These are phyloP conservation scores for Cladophialophora bantiana DNA, from an alignment of 2,329 filamentous ascomycete species.

Conservation along the genomic window DNA sequence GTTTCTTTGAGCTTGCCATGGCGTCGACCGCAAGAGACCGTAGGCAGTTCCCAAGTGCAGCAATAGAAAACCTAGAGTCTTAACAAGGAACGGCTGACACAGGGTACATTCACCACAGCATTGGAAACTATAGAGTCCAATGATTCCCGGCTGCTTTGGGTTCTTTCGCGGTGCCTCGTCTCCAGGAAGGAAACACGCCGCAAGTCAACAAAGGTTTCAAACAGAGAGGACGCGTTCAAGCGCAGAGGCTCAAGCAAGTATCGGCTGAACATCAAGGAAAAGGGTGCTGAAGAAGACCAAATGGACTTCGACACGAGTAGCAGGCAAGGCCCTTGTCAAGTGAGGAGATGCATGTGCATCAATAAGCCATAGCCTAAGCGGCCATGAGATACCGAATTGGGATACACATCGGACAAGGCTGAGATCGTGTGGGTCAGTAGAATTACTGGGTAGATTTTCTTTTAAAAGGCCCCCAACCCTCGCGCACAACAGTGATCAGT, in stretches of 20 bases:
- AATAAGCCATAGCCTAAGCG: slow-evolving; percentile 30
- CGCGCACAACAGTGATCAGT: neutral
- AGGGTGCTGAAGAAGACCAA: slow-evolving; percentile 3
- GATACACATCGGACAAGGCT: slow-evolving; percentile 15
- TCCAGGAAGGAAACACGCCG: neutral
- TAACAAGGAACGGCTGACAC: slow-evolving; percentile 1
- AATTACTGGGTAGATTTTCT: too few species aligned
- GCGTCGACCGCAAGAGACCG: neutral
- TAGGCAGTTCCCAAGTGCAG: neutral
- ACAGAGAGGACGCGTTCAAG: slow-evolving; percentile 8
- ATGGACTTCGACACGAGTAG: neutral
- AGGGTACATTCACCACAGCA: slow-evolving; percentile 1
- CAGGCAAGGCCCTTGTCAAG: slow-evolving; percentile 4
- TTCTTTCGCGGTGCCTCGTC: neutral
- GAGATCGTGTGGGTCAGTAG: neutral
- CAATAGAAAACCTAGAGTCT: neutral
- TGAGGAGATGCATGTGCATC: slow-evolving; percentile 17
- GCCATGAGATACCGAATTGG: slow-evolving; percentile 23
- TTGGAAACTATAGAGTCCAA: neutral
- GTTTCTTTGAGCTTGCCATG: slow-evolving; percentile 19
- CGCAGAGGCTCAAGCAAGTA: slow-evolving; percentile 10
- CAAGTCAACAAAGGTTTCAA: slow-evolving; percentile 10
- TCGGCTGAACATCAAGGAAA: slow-evolving; percentile 14
- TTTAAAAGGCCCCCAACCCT: too few species aligned
- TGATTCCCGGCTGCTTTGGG: neutral